These are phyloP conservation scores for Colletotrichum sp. DNA, from an alignment of 2,329 filamentous ascomycete species.

Conservation along the genomic window DNA sequence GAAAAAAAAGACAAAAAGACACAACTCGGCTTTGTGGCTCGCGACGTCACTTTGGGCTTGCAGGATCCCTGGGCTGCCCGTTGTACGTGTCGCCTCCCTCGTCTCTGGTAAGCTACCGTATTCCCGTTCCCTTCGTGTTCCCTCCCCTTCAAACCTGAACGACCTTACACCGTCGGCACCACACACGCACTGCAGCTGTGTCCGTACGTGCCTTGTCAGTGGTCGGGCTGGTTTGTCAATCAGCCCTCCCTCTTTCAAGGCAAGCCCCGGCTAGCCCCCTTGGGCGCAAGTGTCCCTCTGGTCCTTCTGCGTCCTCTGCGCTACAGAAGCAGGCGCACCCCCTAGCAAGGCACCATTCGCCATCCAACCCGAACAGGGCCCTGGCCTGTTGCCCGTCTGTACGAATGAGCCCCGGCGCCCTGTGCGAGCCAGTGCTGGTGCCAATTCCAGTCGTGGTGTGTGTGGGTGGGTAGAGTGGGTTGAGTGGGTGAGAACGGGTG, in stretches of 20 bases:
- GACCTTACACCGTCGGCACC: background rate
- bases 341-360: conserved; percentile 19
- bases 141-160: background rate
- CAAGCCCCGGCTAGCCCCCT: conserved; percentile 8
- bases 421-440: background rate
- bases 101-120: background rate
- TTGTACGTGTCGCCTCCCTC: conserved; percentile 3
- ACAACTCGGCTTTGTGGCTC: background rate
- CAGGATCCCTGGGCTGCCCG: background rate
- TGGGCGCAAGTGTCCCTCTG: conserved; percentile 20
- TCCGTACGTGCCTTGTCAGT: background rate
- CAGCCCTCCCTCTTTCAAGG: conserved; percentile 17
- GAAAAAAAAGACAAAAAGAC: background rate
- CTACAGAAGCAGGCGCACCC: conserved; percentile 16
- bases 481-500: conserved; percentile 15
- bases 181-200: background rate
- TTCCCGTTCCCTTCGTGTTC: background rate
- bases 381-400: background rate
- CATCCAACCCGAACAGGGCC: conserved; percentile 11
- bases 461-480: conserved; percentile 13
- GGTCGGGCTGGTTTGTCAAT: conserved; percentile 4
- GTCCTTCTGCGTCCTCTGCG: conserved; percentile 2
- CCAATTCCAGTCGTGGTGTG: conserved; percentile 1
- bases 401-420: background rate
- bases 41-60: background rate